Base-by-base conservation (phyloP, 1,139 yeast genomes). In the Saccharomyces hybrid region DNA sequence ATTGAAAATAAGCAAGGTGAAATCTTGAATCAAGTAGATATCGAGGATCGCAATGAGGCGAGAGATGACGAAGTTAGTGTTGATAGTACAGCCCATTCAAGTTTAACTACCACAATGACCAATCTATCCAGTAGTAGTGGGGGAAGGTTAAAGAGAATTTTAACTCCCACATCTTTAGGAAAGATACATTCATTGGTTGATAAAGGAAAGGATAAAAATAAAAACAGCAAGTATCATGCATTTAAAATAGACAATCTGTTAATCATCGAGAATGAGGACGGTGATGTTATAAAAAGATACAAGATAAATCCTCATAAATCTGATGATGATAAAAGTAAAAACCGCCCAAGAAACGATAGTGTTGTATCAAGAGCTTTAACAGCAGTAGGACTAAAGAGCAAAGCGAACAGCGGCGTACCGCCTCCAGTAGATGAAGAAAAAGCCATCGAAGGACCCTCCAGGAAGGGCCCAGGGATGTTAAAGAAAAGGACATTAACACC, bases 1-100 rank as follows among this genome's bases (percentile, higher is more conserved):
- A 76, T 91, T 57, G 99, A 91, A 67, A 95, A 89, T 69, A 80
- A 78, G 56, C 77, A 82, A 54, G 98, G 98, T 53, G 97, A 91
- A 64, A 77, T 89, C 47, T 65, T 91, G 50, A 82, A 81, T 34
- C 66, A 72, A 41, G 72, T 75, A 0, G 57, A 60, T 41, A 56
- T 67, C 13, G 48, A 57, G 20, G 53, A 55, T n/a, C 56, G 44
- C n/a, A 38, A 48, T 7, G 42, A 53, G 9, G 59, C 59, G 8
- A 57, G 52, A 20, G 69, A 66, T 48, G 66, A 65, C 42, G 69
- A 66, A 51, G 60, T 61, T 51, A 50, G 57, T 29, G 46, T 42
- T 23, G 57, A 56, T 9, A 48, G 51, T 26, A 51, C 51, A 41
- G 34, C 54, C 28, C 54, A 53, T 7, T 54, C 55, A 23, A 47